These are phyloP conservation scores for Oenanthe javanica DNA, from an alignment of 140 eudicot species.

Conservation along the genomic window DNA sequence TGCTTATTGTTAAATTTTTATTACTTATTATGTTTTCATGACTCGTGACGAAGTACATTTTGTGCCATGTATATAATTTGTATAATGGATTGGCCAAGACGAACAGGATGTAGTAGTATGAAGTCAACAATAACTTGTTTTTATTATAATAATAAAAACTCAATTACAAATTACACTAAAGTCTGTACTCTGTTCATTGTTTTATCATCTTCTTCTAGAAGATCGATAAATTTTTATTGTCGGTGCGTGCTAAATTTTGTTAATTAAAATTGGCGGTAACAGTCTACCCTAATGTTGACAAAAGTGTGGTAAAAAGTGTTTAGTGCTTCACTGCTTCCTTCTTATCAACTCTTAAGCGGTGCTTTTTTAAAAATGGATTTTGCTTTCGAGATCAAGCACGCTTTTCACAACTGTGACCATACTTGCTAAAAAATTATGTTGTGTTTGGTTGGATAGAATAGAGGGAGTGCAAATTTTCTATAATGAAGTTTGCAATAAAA, in stretches of 20 bases:
- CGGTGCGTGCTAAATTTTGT: too few relatives aligned
- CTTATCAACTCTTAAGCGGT: too few relatives aligned
- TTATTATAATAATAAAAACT: not conserved
- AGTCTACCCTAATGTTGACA: not conserved
- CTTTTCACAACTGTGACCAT: not conserved
- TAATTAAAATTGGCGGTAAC: too few relatives aligned
- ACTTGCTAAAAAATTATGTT: not conserved
- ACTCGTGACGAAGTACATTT: too few relatives aligned
- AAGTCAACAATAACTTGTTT: not conserved
- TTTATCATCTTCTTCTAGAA: too few relatives aligned
- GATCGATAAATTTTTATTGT: too few relatives aligned
- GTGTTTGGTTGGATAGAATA: not conserved
- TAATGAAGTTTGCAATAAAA: not conserved
- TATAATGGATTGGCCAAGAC: too few relatives aligned
- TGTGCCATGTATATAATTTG: too few relatives aligned
- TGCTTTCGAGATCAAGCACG: not conserved
- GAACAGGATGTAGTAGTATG: not conserved
- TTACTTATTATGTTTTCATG: not conserved
- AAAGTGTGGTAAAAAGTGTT: not conserved
- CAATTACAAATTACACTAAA: not conserved
- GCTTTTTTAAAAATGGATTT: not conserved
- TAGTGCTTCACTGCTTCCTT: not conserved
- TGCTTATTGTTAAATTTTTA: not conserved
- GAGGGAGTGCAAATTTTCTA: not conserved
- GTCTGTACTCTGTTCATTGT: not conserved